A percentile compares a stretch with the other conserved stretches of the same genome.
phyloP scores from a whole-genome alignment of 441 rosid genomes.

The Erodium trifolium region DNA sequence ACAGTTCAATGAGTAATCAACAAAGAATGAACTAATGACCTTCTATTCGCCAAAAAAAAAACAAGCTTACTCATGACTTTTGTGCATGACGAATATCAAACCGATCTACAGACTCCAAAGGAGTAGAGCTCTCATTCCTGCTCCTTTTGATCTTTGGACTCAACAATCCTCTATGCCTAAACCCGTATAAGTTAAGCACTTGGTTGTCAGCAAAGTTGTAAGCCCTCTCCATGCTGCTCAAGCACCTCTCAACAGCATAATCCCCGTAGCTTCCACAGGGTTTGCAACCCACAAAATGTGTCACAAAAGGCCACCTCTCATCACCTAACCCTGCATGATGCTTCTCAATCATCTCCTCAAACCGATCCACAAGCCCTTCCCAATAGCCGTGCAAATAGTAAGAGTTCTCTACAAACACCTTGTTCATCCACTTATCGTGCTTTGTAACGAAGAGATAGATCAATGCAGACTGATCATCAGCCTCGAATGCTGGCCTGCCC shows the following conservation, averaged over 20 bases:
- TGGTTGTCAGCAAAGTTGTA: slow-evolving; percentile 95
- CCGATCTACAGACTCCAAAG: slow-evolving; percentile 68
- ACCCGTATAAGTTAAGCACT: slow-evolving; percentile 86
- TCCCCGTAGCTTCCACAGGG: slow-evolving; percentile 98
- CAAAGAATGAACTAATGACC: neutral
- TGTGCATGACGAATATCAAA: slow-evolving; percentile 67
- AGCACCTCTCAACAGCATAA: slow-evolving; percentile 84
- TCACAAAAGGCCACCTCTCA: slow-evolving; percentile 97
- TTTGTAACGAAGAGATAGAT: slow-evolving; percentile 75
- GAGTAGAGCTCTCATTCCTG: slow-evolving; percentile 71
- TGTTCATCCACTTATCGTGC: slow-evolving; percentile 77
- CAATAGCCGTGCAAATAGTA: slow-evolving; percentile 93
- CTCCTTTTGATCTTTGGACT: slow-evolving; percentile 88
- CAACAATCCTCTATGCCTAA: slow-evolving; percentile 70
- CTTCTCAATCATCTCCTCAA: slow-evolving; percentile 94
- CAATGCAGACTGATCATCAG: slow-evolving; percentile 95
- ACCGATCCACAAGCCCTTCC: slow-evolving; percentile 90
- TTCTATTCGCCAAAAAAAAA: neutral
- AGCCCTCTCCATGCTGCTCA: slow-evolving; percentile 92
- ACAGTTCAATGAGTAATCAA: neutral
- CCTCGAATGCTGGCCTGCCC: slow-evolving; percentile 91
- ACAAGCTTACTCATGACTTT: slow-evolving; percentile 4
- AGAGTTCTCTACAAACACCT: slow-evolving; percentile 87
- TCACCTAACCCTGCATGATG: slow-evolving; percentile 93
- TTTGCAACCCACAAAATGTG: slow-evolving; percentile 96